Evolutionary conservation across 352 stramenopile genomes (phyloP), one percentile per base, ranked within the genome.

Genomic region (Phytophthora nicotianae): DNA sequence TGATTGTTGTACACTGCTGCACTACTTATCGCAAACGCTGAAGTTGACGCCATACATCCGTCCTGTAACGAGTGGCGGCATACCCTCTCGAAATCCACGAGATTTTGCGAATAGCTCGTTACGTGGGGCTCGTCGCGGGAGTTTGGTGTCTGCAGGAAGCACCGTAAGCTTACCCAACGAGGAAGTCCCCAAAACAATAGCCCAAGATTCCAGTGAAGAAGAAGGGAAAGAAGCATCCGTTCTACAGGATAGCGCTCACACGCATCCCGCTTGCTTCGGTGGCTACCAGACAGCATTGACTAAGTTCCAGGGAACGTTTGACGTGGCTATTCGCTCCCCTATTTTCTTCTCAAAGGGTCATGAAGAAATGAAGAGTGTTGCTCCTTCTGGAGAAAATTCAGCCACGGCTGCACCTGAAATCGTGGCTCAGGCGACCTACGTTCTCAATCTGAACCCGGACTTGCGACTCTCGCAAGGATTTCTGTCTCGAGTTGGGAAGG

Each of bases 361-460:
- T 35, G 21, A 50, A 32, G 41, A 41, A 19, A 16, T 41, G 9
- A 42, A 48, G 46, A 66, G 8, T 32, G 13, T 2, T 54, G 27
- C 17, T 55, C 55, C 24, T 47, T 19, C 16, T 40, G 49, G n/a
- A 29, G 40, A 23, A 20, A 21, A 35, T 9, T 49, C 49, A 40
- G 23, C 26, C 24, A 29, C 50, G 27, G 8, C 19, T 33, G 11
- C 17, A 13, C 55, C 64, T 52, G 70, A 80, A 52, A 51, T 74
- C 9, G 35, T 84, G 16, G 79, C 74, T 13, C 68, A 88, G 1
- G 68, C 72, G 16, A 79, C 78, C 2, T 96, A 93, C 33, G 81
- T 92, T 21, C 54, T 96, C 45, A 96, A 96, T 53, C 49, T 96
- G 41, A 96, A 94, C 27, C 83, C 87, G 1, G 87, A 96, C 58